These are phyloP conservation scores for Leccinum barrowsii DNA, from an alignment of 768 basidiomycete species.

Conservation along the genomic window DNA sequence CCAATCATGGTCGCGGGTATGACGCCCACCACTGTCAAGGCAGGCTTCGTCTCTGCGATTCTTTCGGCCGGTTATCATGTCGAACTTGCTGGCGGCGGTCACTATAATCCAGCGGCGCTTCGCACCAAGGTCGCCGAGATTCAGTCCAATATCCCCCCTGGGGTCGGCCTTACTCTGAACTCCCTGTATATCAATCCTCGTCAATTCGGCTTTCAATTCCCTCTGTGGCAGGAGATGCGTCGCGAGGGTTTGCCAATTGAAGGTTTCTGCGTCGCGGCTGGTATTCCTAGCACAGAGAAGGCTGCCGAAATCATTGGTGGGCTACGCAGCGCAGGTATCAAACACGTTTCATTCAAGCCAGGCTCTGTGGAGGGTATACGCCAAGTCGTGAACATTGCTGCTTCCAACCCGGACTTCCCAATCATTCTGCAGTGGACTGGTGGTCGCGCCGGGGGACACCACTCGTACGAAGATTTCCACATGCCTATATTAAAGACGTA, in stretches of 20 bases:
- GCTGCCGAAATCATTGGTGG: conserved; percentile 93
- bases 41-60: conserved; percentile 90
- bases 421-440: conserved; percentile 99
- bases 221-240: conserved; percentile 97
- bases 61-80: conserved; percentile 93
- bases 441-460: conserved; percentile 97
- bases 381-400: conserved; percentile 94
- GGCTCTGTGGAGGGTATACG: conserved; percentile 97
- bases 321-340: conserved; percentile 79
- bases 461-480: conserved; percentile 98
- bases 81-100: conserved; percentile 96
- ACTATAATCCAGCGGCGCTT: conserved; percentile 88
- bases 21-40: conserved; percentile 96
- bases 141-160: conserved; percentile 76
- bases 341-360: conserved; percentile 97
- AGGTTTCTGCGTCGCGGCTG: conserved; percentile 99
- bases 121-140: conserved; percentile 93
- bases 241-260: conserved; percentile 93
- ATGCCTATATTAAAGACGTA: conserved; percentile 93
- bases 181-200: conserved; percentile 97
- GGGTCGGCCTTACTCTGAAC: conserved; percentile 92
- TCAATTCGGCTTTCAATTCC: conserved; percentile 96
- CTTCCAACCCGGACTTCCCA: conserved; percentile 91
- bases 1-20: conserved; percentile 99
- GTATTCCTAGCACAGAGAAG: conserved; percentile 95